These are phyloP conservation scores for Eutypella sp. DNA, from an alignment of 2,329 filamentous ascomycete species.

Conservation along the genomic window DNA sequence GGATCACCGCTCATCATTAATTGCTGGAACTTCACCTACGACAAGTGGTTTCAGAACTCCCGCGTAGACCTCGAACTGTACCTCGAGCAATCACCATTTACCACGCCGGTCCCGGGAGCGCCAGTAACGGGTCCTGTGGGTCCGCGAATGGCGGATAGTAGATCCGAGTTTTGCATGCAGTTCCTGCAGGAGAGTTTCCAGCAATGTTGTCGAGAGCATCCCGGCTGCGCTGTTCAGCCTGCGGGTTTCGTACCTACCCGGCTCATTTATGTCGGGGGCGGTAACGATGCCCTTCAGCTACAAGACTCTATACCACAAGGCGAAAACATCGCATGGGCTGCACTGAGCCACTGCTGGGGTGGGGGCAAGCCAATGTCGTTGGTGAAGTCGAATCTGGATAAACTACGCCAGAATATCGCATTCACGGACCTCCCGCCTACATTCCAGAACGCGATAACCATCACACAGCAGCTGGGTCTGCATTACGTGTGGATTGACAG, in stretches of 20 bases:
- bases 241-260: slow-evolving; percentile 8
- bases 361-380: slow-evolving; percentile 11
- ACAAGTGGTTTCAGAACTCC: slow-evolving; percentile 12
- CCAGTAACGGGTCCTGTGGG: slow-evolving; percentile 8
- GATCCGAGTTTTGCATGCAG: slow-evolving; percentile 9
- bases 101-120: slow-evolving; percentile 6
- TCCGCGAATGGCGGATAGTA: slow-evolving; percentile 6
- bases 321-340: slow-evolving; percentile 6
- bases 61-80: slow-evolving; percentile 13
- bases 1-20: slow-evolving; percentile 11
- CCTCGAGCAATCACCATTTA: slow-evolving; percentile 9
- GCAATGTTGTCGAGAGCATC: slow-evolving; percentile 9
- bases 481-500: slow-evolving; percentile 13
- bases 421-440: slow-evolving; percentile 8
- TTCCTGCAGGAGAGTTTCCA: slow-evolving; percentile 13
- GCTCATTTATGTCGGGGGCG: slow-evolving; percentile 7
- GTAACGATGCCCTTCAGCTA: slow-evolving; percentile 6
- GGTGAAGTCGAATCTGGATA: slow-evolving; percentile 2
- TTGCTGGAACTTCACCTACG: slow-evolving; percentile 15
- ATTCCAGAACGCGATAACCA: slow-evolving; percentile 11
- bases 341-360: slow-evolving; percentile 14
- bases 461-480: slow-evolving; percentile 10
- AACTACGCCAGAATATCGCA: slow-evolving; percentile 5
- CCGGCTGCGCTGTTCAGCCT: slow-evolving; percentile 2
- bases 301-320: slow-evolving; percentile 3